phyloP scores from a whole-genome alignment of 2,329 filamentous ascomycete species.

The Paracorniculantispora psalliotae region DNA sequence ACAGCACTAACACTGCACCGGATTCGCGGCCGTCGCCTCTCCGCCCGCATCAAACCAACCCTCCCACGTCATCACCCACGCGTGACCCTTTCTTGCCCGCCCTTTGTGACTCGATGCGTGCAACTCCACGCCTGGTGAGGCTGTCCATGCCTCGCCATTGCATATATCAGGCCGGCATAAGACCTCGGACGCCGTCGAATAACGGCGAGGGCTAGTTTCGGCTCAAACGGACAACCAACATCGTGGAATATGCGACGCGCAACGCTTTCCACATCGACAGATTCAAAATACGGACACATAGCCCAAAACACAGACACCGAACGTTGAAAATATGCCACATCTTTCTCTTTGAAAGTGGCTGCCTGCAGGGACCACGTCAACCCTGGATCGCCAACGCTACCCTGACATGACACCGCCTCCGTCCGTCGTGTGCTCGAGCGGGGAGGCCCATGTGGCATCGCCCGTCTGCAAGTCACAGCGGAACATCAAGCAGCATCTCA shows the following conservation, averaged over 20 bases:
- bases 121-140: neutral
- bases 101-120: neutral
- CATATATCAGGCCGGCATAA: neutral
- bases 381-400: neutral
- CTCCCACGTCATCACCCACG: constrained; percentile 11
- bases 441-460: neutral
- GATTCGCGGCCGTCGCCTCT: neutral
- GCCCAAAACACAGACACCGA: neutral
- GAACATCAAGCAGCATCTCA: neutral
- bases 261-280: no score
- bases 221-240: neutral
- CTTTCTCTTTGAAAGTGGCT: neutral
- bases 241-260: no score
- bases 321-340: neutral
- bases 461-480: neutral
- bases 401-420: neutral
- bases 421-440: neutral
- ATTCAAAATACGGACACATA: neutral
- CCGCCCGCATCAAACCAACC: no score
- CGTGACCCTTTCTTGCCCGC: neutral
- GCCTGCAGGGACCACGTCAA: neutral
- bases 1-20: neutral
- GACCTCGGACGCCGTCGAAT: neutral
- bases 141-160: neutral
- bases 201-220: neutral